phyloP scores from a whole-genome alignment of 169 alveolate species.

The Plasmodium chabaudi region DNA sequence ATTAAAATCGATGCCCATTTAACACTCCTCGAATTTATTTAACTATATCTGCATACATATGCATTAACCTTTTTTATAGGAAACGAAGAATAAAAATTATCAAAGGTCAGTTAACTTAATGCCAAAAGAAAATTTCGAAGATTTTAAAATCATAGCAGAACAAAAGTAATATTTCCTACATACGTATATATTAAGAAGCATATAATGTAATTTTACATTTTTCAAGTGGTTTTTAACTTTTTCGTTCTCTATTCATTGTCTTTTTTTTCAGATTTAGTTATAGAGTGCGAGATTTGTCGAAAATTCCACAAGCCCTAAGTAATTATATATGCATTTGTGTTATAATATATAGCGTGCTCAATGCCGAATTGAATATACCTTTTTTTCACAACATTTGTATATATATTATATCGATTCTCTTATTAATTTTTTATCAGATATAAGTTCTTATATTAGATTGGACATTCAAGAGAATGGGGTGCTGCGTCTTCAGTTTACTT shows the following conservation, averaged over 20 bases:
- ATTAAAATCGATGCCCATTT: background rate
- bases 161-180: conserved; percentile 25
- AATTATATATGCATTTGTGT: conserved; percentile 1
- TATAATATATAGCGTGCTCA: background rate
- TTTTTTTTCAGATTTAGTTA: conserved; percentile 41
- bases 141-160: conserved; percentile 38
- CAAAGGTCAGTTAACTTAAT: conserved; percentile 48
- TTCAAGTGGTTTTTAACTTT: background rate
- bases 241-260: background rate
- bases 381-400: background rate
- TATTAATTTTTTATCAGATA: conserved; percentile 23
- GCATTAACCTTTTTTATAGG: conserved; percentile 12
- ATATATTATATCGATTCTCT: background rate
- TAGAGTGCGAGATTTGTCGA: conserved; percentile 48
- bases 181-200: background rate
- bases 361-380: background rate
- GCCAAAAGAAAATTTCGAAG: conserved; percentile 66
- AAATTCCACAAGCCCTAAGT: conserved; percentile 65
- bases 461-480: conserved; percentile 70
- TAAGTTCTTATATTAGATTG: conserved; percentile 71
- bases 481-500: conserved; percentile 57
- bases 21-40: too few relatives aligned
- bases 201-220: background rate
- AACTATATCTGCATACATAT: too few relatives aligned
- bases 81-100: conserved; percentile 66